Percentiles rank a stretch among this genome's conserved stretches.
phyloP scores from a whole-genome alignment of 345 rosid species.

The Cardamine resedifolia region DNA sequence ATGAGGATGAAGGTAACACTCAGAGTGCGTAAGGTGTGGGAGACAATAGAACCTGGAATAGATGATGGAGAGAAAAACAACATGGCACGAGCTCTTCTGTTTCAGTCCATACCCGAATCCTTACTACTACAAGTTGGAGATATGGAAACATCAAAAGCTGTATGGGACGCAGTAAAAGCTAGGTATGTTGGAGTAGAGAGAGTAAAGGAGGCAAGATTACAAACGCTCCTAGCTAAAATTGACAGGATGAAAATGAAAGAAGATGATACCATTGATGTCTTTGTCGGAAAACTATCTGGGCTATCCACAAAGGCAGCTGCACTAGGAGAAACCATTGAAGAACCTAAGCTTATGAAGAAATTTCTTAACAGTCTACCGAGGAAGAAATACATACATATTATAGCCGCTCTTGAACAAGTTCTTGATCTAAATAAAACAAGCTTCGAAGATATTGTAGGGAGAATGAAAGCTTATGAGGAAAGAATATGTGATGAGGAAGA shows the following conservation, averaged over 20 bases:
- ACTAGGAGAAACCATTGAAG: neutral
- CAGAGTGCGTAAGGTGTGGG: neutral
- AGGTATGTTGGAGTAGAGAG: no score
- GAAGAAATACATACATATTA: neutral
- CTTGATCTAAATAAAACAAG: neutral
- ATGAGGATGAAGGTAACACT: neutral
- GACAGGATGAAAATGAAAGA: neutral
- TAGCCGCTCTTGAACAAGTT: neutral
- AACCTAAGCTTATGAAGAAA: neutral
- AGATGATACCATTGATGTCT: rapidly evolving
- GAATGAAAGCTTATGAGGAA: no score
- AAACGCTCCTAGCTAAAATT: no score
- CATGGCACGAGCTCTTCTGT: neutral
- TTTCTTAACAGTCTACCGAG: neutral
- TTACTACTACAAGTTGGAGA: neutral
- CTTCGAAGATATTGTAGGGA: neutral
- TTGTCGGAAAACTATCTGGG: neutral
- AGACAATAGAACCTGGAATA: neutral
- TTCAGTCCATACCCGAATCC: neutral
- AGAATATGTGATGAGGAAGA: no score
- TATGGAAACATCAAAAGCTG: neutral
- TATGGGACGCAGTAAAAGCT: neutral
- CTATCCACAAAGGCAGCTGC: no score
- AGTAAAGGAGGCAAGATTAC: no score
- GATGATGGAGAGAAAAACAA: neutral